Evolutionary conservation across 2,329 filamentous ascomycete species (phyloP).

Genomic region (Sporothrix schenckii): DNA sequence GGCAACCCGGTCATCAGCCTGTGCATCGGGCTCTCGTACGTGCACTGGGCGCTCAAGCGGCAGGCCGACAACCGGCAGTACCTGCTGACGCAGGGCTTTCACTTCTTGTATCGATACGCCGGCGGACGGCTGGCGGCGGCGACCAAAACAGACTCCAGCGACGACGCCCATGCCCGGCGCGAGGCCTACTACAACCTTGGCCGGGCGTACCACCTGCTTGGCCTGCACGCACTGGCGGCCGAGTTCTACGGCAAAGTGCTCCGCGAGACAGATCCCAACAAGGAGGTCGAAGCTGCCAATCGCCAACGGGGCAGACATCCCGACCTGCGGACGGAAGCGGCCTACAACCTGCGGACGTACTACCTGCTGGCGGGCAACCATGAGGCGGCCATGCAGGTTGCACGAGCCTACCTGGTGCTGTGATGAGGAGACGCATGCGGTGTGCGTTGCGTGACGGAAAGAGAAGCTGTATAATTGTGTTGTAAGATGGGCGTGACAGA

Average conservation of each 20-base stretch:
- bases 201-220: slow-evolving; percentile 74
- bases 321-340: slow-evolving; percentile 69
- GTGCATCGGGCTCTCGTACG: slow-evolving; percentile 78
- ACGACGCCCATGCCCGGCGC: slow-evolving; percentile 49
- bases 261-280: slow-evolving; percentile 43
- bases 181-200: slow-evolving; percentile 84
- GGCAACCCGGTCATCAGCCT: slow-evolving; percentile 78
- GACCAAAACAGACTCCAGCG: slow-evolving; percentile 41
- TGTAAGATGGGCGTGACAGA: neutral
- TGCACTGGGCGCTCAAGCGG: slow-evolving; percentile 86
- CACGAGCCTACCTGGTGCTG: slow-evolving; percentile 61
- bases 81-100: slow-evolving; percentile 79
- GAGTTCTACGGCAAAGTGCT: slow-evolving; percentile 65
- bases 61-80: slow-evolving; percentile 90
- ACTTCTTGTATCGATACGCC: slow-evolving; percentile 77
- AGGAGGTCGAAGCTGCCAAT: slow-evolving; percentile 16
- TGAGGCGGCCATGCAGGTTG: slow-evolving; percentile 61
- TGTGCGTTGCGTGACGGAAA: neutral
- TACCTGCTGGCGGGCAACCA: slow-evolving; percentile 67
- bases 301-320: slow-evolving; percentile 22
- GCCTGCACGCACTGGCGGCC: slow-evolving; percentile 71
- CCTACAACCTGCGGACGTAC: slow-evolving; percentile 72
- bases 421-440: slow-evolving; percentile 35
- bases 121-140: slow-evolving; percentile 52
- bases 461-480: neutral